Conservation (phyloP, 73 alveolate genomes). For the Tetrahymena elliotti region DNA sequence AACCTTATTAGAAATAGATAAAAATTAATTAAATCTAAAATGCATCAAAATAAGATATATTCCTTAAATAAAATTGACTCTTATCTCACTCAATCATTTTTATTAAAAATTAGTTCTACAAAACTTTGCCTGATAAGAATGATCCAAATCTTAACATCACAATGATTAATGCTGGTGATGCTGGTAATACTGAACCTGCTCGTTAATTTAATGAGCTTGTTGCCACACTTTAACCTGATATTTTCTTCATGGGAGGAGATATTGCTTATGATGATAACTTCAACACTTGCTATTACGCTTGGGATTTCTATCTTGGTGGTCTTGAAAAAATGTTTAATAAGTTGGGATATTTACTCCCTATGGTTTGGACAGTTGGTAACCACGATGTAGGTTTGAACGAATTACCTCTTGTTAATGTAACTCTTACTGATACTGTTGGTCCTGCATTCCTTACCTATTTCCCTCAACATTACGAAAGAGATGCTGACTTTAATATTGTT, state of each 20-base stretch:
- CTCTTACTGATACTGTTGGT: background rate
- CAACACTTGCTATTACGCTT: constrained; percentile 15
- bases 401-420: background rate
- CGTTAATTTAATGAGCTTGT: background rate
- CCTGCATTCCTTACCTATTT: constrained; percentile 29
- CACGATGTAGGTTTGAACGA: constrained; percentile 45
- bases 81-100: background rate
- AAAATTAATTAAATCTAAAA: background rate
- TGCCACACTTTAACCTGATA: constrained; percentile 4
- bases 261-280: constrained; percentile 42
- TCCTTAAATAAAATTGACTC: background rate
- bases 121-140: background rate
- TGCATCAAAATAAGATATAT: background rate
- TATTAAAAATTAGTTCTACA: background rate
- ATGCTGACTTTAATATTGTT: background rate
- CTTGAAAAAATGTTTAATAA: background rate
- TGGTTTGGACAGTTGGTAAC: constrained; percentile 39
- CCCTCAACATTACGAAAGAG: constrained; percentile 31
- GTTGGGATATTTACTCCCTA: constrained; percentile 17
- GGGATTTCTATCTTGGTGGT: constrained; percentile 29
- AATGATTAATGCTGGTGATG: constrained; percentile 1
- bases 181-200: background rate
- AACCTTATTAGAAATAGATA: no score
- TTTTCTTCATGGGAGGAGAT: constrained; percentile 47
- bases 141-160: background rate